Evolutionary conservation across 176 grass and related monocot genomes (phyloP), one percentile per base, ranked within the genome.

Genomic region (Triticum monococcum): DNA sequence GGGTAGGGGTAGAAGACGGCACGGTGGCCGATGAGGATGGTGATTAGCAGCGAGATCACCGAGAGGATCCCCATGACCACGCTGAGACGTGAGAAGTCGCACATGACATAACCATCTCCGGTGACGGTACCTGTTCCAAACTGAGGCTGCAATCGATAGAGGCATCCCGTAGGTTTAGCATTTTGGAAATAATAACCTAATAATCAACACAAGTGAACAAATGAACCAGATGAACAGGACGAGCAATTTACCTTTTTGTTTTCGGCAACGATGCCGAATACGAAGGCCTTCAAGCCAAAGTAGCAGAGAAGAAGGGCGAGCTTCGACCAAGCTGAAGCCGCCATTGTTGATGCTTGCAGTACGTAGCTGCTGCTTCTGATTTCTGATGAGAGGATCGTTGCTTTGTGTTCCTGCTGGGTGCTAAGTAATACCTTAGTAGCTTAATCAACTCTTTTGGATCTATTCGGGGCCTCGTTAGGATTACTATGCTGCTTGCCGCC

Each of bases 231-330:
- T 54, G 50, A 0, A 54, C 45, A 48, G 4, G 45, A 48, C 0
- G 35, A 2, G 12, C 16, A 45, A 17, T 37, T 5, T 7, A 94
- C 92, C 89, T 89, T 89, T 84, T 89, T 94, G 45, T 94, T 75
- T 89, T 94, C 92, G 24, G 92, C 92, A 66, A 91, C 60, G 0
- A 91, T 87, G 46, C 79, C 86, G 24, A 91, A 79, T 59, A 89
- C 13, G 68, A 59, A 59, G 54, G 54, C 54, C 18, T 22, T 22
- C 18, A 89, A 7, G 3, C 92, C 89, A 12, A 91, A 84, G 14
- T 81, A 91, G 22, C 75, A 32, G 60, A 94, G 33, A 76, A 46
- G n/a, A 45, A 89, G 75, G 4, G 86, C 86, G 25, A 91, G 75
- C 56, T 72, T 89, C 28, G 30, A 33, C 59, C 57, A 41, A 64